phyloP scores from a whole-genome alignment of 1,284 basidiomycete species.

The Cutaneotrichosporon sp. region DNA sequence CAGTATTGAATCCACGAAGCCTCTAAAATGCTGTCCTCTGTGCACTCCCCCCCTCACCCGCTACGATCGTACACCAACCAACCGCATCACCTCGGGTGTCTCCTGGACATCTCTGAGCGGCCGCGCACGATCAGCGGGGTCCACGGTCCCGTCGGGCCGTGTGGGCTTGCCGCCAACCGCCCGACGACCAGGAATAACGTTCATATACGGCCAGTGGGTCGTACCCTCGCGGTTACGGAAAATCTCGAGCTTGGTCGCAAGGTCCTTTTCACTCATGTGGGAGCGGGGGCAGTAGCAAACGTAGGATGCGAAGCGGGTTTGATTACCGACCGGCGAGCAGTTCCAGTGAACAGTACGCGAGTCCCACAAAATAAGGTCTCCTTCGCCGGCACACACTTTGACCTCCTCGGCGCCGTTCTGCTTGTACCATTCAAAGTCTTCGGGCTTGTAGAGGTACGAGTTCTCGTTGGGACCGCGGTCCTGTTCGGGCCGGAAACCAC shows the following conservation, averaged over 20 bases:
- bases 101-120: conserved; percentile 17
- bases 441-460: conserved; percentile 16
- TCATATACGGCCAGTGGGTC: conserved; percentile 27
- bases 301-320: conserved; percentile 27
- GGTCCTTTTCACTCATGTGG: conserved; percentile 8
- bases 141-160: conserved; percentile 20
- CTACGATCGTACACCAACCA: conserved; percentile 16
- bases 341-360: conserved; percentile 32
- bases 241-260: conserved; percentile 12
- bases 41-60: no score
- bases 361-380: conserved; percentile 30
- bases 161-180: not conserved
- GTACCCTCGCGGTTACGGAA: conserved; percentile 24
- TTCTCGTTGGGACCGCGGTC: conserved; percentile 22
- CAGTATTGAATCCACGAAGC: no score
- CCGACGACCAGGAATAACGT: conserved; percentile 15
- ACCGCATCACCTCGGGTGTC: conserved; percentile 17
- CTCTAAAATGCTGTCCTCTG: no score
- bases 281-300: conserved; percentile 22
- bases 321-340: conserved; percentile 18
- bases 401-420: conserved; percentile 19
- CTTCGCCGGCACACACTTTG: conserved; percentile 23
- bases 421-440: conserved; percentile 26
- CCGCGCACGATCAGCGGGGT: conserved; percentile 16
- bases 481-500: conserved; percentile 21